Evolutionary conservation across 176 grass and related monocot species (phyloP), one percentile per base, ranked within the genome.

Genomic region (Metroxylon sagu): DNA sequence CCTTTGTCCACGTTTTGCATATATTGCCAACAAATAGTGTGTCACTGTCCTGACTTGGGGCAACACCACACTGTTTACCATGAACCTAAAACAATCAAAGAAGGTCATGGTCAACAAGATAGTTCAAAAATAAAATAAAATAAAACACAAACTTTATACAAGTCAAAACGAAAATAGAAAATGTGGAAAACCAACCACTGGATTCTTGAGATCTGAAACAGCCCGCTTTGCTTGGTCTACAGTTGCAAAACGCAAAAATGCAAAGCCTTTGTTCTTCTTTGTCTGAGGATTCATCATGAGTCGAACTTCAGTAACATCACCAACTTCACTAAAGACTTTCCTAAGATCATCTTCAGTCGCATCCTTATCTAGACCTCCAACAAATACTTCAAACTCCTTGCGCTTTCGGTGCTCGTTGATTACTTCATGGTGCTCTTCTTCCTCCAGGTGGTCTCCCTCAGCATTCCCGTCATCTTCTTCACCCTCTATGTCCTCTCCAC

Each of bases 191-290:
- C 83, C 48, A 90, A 97, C 92, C 92, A 67, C 31, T 1, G 87
- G 83, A 76, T 75, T 77, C 65, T 85, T 91, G 18, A 97, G 60
- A 18, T 85, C 87, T 68, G 80, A 74, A 31, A 92, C 73, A 63
- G 87, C 87, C 62, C 72, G 73, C 74, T 72, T 85, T 63, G 93
- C 87, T 71, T 97, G 84, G 18, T 97, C 93, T 67, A 88, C 83
- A 59, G 87, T 97, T 16, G 83, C 80, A 82, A 75, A 97, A 58
- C 63, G 81, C 78, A 97, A 71, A 69, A 97, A 97, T 26, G 93
- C 93, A 80, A 88, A 97, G 15, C 93, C 93, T 92, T 90, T 97
- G 31, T 97, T 97, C 68, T 91, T 88, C 79, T 92, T 91, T 14
- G 87, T 91, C 18, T 71, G 35, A 69, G 87, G 81, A 60, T 91